These are phyloP conservation scores for Aspergillus awamori DNA, from an alignment of 2,329 filamentous ascomycete genomes.

Conservation along the genomic window DNA sequence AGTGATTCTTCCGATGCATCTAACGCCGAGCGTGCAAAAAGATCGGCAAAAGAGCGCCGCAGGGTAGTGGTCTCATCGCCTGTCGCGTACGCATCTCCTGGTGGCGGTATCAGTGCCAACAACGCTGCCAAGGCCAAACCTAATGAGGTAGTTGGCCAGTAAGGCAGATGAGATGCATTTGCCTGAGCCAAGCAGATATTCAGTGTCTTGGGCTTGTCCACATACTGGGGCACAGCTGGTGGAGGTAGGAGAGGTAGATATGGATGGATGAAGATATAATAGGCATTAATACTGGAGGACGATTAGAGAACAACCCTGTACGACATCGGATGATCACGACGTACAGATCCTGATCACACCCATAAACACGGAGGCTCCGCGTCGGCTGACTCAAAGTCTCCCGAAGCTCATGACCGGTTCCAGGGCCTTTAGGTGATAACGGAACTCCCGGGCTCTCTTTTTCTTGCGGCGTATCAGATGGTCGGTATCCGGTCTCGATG, in stretches of 20 bases:
- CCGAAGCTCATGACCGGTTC: not conserved
- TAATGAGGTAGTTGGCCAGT: slow-evolving; percentile 26
- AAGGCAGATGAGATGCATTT: slow-evolving; percentile 19
- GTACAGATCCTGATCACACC: slow-evolving; percentile 11
- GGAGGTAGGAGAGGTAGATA: slow-evolving; percentile 29
- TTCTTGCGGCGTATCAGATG: not conserved
- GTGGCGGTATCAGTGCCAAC: slow-evolving; percentile 24
- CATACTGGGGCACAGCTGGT: slow-evolving; percentile 7
- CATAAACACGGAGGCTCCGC: slow-evolving; percentile 3
- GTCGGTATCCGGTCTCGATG: not conserved
- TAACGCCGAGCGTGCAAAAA: slow-evolving; percentile 13
- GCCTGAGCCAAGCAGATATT: not conserved
- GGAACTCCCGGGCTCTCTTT: not conserved
- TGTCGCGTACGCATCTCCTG: slow-evolving; percentile 6
- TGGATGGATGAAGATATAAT: slow-evolving; percentile 32
- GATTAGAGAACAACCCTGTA: not conserved
- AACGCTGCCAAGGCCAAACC: slow-evolving; percentile 27
- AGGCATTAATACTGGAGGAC: slow-evolving; percentile 26
- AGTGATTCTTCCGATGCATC: not conserved
- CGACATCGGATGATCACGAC: not conserved
- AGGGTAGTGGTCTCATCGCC: slow-evolving; percentile 9
- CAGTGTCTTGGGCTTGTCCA: slow-evolving; percentile 11
- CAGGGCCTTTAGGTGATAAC: not conserved
- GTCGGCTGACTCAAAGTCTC: not conserved
- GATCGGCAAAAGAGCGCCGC: slow-evolving; percentile 24